Evolutionary conservation across 179 eudicot genomes (phyloP), one percentile per base, ranked within the genome.

Genomic region (Nepenthes alata): DNA sequence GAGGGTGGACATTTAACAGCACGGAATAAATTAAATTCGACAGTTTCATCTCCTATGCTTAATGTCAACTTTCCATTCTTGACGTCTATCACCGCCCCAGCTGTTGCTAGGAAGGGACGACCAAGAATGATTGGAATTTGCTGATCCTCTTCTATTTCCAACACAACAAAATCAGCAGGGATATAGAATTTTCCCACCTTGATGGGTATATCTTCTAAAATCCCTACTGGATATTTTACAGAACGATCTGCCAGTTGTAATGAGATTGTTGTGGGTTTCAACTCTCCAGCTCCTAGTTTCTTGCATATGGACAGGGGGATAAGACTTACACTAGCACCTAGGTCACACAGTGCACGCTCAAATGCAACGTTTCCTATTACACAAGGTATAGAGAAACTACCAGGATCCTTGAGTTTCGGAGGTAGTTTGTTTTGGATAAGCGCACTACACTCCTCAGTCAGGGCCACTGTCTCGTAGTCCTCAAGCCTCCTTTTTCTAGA

Each of bases 101-200:
- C 56, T 1, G 62, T 65, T 44, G 61, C 69, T 55, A 55, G 58
- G 58, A 55, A 55, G n/a, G 58, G 58, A 1, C 58, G 2, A 2
- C 58, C 69, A 35, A 65, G 61, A 56, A 65, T 65, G 36, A 65
- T 45, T 3, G 55, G 61, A 3, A 65, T 45, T 35, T 65, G 44
- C 4, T n/a, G 5, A 41, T 55, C 60, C 38, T 45, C 68, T 35
- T 56, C 68, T 54, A 65, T 65, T 9, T 65, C 68, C 13, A 65
- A 48, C 25, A 57, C 61, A 47, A 65, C 68, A 65, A 66, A 57
- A 49, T 66, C 62, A 12, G 48, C 5, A 58, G 48, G 69, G 35
- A 47, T 38, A 12, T 16, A 14, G 14, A 66, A 65, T 9, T 66
- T 66, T 6, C 41, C 69, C 36, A 66, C 62, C 13, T 54, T 61